Conservation (phyloP, 2,329 filamentous ascomycete species). For the Colletotrichum sojae region DNA sequence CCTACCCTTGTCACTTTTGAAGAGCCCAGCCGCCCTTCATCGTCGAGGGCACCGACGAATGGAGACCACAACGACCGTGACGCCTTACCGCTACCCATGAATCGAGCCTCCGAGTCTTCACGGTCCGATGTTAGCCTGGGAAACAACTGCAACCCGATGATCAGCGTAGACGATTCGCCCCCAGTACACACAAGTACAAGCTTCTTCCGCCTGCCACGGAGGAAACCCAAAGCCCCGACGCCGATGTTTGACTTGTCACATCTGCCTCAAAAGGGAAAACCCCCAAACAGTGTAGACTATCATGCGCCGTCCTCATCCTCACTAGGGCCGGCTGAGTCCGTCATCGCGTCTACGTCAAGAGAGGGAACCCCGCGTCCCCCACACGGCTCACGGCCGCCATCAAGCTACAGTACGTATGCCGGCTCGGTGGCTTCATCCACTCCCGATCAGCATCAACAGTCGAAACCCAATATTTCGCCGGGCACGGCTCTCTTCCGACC, state of each 20-base stretch:
- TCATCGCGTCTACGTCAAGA: constrained; percentile 17
- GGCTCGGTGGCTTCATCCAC: constrained; percentile 50
- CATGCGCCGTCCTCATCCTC: constrained; percentile 59
- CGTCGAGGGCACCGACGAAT: constrained; percentile 49
- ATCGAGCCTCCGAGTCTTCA: constrained; percentile 76
- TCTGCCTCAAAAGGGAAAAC: constrained; percentile 80
- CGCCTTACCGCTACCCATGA: constrained; percentile 24
- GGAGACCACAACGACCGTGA: constrained; percentile 29
- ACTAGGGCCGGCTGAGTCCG: constrained; percentile 48
- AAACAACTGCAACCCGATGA: constrained; percentile 74
- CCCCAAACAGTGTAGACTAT: constrained; percentile 47
- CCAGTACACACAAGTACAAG: constrained; percentile 72
- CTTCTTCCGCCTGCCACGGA: constrained; percentile 85
- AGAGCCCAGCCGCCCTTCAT: constrained; percentile 67
- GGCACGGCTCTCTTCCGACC: constrained; percentile 66
- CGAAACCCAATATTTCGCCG: constrained; percentile 58
- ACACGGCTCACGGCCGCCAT: constrained; percentile 35
- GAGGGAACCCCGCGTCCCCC: constrained; percentile 32
- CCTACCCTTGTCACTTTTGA: constrained; percentile 63
- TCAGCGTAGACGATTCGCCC: constrained; percentile 67
- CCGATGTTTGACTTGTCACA: constrained; percentile 89
- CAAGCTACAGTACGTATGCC: constrained; percentile 37
- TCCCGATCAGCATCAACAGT: constrained; percentile 43
- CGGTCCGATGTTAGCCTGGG: constrained; percentile 87
- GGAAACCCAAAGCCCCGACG: constrained; percentile 80